phyloP scores from a whole-genome alignment of 768 basidiomycete species.

The Suillus subalutaceus region DNA sequence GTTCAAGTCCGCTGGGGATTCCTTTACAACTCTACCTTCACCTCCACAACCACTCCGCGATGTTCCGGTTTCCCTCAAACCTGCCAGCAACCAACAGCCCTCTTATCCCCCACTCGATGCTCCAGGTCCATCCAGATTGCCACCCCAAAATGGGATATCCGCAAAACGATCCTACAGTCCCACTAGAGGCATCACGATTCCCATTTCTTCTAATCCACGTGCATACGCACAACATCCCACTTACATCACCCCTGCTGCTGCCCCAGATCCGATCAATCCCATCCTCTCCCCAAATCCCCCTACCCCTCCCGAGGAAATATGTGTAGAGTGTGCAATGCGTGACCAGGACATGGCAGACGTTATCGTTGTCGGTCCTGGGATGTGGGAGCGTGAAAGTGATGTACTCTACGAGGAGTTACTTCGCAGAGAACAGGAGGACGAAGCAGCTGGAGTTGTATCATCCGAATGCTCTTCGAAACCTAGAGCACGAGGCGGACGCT shows the following conservation, averaged over 20 bases:
- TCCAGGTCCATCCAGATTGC: slow-evolving; percentile 34
- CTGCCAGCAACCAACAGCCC: slow-evolving; percentile 50
- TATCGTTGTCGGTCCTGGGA: slow-evolving; percentile 79
- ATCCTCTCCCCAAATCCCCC: slow-evolving; percentile 60
- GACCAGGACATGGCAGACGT: slow-evolving; percentile 99
- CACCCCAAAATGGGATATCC: slow-evolving; percentile 60
- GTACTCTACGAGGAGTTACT: slow-evolving; percentile 76
- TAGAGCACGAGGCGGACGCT: slow-evolving; percentile 62
- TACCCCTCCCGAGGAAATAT: slow-evolving; percentile 75
- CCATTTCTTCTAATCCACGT: slow-evolving; percentile 67
- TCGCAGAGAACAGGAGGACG: slow-evolving; percentile 72
- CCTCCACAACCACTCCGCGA: slow-evolving; percentile 24
- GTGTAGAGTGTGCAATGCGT: slow-evolving; percentile 97
- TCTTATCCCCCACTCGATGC: slow-evolving; percentile 43
- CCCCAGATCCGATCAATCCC: slow-evolving; percentile 61
- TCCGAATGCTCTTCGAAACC: slow-evolving; percentile 61
- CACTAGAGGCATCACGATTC: slow-evolving; percentile 47
- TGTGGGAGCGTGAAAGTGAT: slow-evolving; percentile 94
- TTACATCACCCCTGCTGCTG: slow-evolving; percentile 61
- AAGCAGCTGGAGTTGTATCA: slow-evolving; percentile 47
- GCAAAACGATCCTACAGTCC: slow-evolving; percentile 56
- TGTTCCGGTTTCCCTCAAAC: slow-evolving; percentile 37
- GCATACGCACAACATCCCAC: slow-evolving; percentile 78
- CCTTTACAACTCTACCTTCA: slow-evolving; percentile 24
- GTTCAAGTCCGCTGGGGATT: slow-evolving; percentile 35